These are phyloP conservation scores for Cystofilobasidium macerans DNA, from an alignment of 768 basidiomycete genomes.

Conservation along the genomic window DNA sequence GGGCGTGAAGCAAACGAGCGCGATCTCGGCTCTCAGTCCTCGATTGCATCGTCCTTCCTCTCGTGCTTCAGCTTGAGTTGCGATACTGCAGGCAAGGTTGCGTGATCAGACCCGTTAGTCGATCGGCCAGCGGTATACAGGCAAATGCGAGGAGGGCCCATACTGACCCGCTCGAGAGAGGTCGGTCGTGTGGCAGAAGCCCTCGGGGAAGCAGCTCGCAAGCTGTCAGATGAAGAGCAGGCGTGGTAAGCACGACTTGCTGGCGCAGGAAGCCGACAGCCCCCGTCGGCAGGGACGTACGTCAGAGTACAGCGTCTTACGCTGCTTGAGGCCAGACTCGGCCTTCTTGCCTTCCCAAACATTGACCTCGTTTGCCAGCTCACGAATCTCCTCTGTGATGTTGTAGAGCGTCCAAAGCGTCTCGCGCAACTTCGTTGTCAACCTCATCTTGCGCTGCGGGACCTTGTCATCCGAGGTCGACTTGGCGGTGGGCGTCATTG, in stretches of 20 bases:
- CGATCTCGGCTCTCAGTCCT: too few relatives aligned
- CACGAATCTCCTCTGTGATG: background rate
- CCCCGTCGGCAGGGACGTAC: background rate
- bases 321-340: background rate
- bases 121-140: too few relatives aligned
- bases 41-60: background rate
- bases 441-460: slow-evolving; percentile 9
- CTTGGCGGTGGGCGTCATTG: background rate
- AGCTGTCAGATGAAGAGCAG: background rate
- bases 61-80: background rate
- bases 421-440: slow-evolving; percentile 18
- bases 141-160: background rate
- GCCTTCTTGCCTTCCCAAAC: slow-evolving; percentile 3
- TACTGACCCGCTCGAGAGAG: slow-evolving; percentile 20
- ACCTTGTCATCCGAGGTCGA: background rate
- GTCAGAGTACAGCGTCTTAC: slow-evolving; percentile 20
- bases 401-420: slow-evolving; percentile 12
- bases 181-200: slow-evolving; percentile 19
- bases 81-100: too few relatives aligned
- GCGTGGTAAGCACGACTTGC: background rate
- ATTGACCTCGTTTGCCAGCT: slow-evolving; percentile 8
- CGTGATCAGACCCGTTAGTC: too few relatives aligned
- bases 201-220: slow-evolving; percentile 14
- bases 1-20: too few relatives aligned
- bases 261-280: background rate